Evolutionary conservation across 495 filamentous ascomycete species (phyloP).

Genomic region (Xylaria acuta): DNA sequence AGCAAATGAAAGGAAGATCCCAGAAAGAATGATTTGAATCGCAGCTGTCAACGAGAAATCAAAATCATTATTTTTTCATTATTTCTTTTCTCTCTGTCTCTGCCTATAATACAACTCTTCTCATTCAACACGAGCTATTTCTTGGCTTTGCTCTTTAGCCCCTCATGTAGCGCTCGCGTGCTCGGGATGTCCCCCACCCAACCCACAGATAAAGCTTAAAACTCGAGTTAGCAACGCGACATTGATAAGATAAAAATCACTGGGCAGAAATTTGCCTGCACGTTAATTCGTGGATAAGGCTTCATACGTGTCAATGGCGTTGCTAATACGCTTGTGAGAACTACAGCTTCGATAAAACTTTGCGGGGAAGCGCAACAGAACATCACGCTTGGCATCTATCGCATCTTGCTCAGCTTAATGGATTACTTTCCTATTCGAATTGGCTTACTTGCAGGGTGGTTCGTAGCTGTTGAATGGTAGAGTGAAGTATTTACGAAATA

Average conservation of each 20-base stretch:
- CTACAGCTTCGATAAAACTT: not conserved
- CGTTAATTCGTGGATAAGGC: constrained; percentile 19
- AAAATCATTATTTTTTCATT: not conserved
- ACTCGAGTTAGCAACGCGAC: not conserved
- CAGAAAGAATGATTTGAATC: not conserved
- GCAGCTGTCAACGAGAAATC: not conserved
- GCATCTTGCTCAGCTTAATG: not conserved
- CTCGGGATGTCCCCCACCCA: not conserved
- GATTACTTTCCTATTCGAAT: not conserved
- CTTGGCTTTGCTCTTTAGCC: not conserved
- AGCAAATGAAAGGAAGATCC: not conserved
- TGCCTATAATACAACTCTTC: not conserved
- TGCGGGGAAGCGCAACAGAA: not conserved
- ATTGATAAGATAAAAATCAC: constrained; percentile 9
- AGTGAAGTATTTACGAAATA: not conserved
- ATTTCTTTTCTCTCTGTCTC: not conserved
- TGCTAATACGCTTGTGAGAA: constrained; percentile 4
- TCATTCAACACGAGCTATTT: not conserved
- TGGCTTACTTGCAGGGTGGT: not conserved
- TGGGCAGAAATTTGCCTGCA: not conserved
- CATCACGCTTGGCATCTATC: not conserved
- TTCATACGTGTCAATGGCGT: not conserved
- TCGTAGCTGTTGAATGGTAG: not conserved
- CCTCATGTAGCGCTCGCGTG: too few relatives aligned
- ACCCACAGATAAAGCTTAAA: constrained; percentile 10